Evolutionary conservation across 495 filamentous ascomycete genomes (phyloP), one percentile per base, ranked within the genome.

Genomic region (Podospora tetraspora): DNA sequence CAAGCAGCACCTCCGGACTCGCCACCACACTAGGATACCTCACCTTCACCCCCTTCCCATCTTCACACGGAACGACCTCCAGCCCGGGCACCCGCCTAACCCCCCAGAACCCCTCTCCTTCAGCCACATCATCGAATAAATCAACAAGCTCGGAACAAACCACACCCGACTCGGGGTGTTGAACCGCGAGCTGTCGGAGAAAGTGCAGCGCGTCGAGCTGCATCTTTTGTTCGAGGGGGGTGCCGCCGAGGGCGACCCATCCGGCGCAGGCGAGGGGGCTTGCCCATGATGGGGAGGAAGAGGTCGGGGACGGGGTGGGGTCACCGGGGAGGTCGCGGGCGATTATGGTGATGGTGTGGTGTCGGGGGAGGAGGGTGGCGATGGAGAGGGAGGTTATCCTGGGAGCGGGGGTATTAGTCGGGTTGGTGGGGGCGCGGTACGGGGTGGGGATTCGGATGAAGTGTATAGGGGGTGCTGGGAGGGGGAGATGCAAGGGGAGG

Each of bases 241-340:
- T 61, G 11, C 72, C 70, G 29, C 68, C 74, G 11, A 74, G 64
- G 11, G 71, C 71, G 11, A 72, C 61, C 68, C 70, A 76, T 34
- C 70, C 69, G 7, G 77, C 76, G 37, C 74, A 74, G 24, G 75
- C 77, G 73, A 72, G 75, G 3, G 71, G 76, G 70, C 69, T 75
- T 25, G 71, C 72, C 71, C 71, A 76, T 19, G 59, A 63, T 25
- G 68, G 64, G 23, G 66, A 63, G 13, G 59, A 63, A 0, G 56
- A 43, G 37, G 37, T 16, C 13, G 13, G 13, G 37, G 37, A 1
- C 4, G 37, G 37, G 13, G 37, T 12, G 37, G 37, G 29, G 52
- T 70, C 71, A 27, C 63, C 71, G 34, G 71, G 68, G 57, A 73
- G 63, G 66, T 73, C 63, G 19, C 68, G 69, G 23, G 71, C 71